These are phyloP conservation scores for Rhodotorula sp. DNA, from an alignment of 1,284 basidiomycete species.

Conservation along the genomic window DNA sequence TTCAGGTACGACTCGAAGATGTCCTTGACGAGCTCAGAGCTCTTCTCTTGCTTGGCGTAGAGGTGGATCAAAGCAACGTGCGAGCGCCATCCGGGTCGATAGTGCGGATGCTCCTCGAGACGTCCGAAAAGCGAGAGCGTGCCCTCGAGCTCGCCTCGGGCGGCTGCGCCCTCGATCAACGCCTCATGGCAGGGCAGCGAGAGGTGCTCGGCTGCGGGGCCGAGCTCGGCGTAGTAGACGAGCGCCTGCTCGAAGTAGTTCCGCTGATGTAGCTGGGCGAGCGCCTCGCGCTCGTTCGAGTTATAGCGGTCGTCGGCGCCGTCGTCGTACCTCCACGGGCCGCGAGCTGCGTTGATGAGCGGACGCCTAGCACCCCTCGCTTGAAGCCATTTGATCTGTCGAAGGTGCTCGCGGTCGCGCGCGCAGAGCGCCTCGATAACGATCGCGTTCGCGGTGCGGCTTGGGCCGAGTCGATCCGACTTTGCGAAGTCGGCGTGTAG, in stretches of 20 bases:
- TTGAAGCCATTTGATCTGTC: constrained; percentile 54
- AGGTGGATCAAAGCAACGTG: constrained; percentile 65
- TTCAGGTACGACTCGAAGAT: constrained; percentile 66
- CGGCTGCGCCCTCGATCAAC: constrained; percentile 66
- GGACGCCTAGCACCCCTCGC: constrained; percentile 38
- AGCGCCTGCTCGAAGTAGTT: constrained; percentile 66
- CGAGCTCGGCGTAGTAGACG: constrained; percentile 64
- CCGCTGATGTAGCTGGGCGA: constrained; percentile 50
- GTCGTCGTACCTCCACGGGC: constrained; percentile 35
- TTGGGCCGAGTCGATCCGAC: constrained; percentile 62
- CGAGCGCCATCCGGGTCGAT: constrained; percentile 53
- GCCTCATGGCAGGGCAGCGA: constrained; percentile 48
- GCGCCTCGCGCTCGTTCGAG: constrained; percentile 16
- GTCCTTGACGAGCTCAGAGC: constrained; percentile 62
- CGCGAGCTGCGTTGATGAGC: constrained; percentile 16
- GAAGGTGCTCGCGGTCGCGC: constrained; percentile 69
- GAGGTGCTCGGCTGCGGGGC: constrained; percentile 29
- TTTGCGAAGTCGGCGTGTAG: constrained; percentile 74
- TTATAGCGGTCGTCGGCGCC: constrained; percentile 3
- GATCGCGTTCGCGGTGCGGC: constrained; percentile 64
- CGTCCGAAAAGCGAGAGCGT: constrained; percentile 69
- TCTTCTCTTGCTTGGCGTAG: constrained; percentile 58
- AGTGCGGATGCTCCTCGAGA: constrained; percentile 57
- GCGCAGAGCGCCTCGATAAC: constrained; percentile 68
- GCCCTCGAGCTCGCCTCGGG: constrained; percentile 60